These are phyloP conservation scores for Cucurbita maxima DNA, from an alignment of 306 rosid genomes.

Conservation along the genomic window DNA sequence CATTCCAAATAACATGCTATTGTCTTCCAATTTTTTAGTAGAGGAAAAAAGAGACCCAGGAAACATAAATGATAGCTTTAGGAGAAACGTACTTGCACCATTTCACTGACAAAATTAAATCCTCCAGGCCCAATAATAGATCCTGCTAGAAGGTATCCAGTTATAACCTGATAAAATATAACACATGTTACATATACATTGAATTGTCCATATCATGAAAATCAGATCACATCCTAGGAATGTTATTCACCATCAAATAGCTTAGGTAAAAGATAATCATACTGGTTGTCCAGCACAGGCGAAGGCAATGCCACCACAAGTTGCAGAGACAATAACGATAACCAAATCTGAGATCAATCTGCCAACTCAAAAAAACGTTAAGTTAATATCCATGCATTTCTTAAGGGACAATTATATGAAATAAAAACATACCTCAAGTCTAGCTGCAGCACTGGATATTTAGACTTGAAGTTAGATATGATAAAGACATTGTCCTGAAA, in stretches of 20 bases:
- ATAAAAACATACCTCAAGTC: slow-evolving; percentile 24
- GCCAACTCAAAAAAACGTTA: slow-evolving; percentile 5
- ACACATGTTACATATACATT: slow-evolving; percentile 1
- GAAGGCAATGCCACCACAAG: slow-evolving; percentile 50
- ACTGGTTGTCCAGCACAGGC: slow-evolving; percentile 57
- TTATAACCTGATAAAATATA: slow-evolving; percentile 27
- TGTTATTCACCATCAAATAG: slow-evolving; percentile 2
- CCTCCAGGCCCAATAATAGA: slow-evolving; percentile 47
- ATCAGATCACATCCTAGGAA: background rate
- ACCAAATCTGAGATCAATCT: slow-evolving; percentile 46
- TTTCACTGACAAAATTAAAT: slow-evolving; percentile 39
- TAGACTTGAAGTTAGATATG: slow-evolving; percentile 39
- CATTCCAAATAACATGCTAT: background rate
- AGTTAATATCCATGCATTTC: slow-evolving; percentile 9
- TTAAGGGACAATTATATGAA: background rate
- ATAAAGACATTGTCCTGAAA: slow-evolving; percentile 38
- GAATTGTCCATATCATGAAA: background rate
- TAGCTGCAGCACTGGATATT: slow-evolving; percentile 45
- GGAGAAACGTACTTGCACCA: slow-evolving; percentile 33
- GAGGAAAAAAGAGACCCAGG: background rate
- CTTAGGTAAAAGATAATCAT: slow-evolving; percentile 8
- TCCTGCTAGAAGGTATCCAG: slow-evolving; percentile 44
- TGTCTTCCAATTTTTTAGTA: background rate
- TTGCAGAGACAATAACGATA: slow-evolving; percentile 41
- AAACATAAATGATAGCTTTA: background rate